Base-by-base conservation (phyloP, 495 filamentous ascomycete genomes). In the Immersiella caudata region DNA sequence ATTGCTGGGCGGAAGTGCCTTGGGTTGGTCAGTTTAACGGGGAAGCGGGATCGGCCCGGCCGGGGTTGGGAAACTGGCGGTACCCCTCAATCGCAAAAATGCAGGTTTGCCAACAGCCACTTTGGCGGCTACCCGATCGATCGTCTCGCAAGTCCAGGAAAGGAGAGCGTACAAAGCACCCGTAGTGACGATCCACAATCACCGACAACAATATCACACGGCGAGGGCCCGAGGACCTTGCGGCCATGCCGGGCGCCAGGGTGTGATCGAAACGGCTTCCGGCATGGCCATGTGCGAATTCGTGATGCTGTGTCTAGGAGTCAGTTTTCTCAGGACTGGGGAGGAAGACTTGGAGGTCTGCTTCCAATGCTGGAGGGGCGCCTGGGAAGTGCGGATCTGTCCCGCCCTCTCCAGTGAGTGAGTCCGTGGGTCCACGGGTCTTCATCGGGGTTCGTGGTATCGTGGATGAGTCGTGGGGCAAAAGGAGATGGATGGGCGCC, bases 231-330 rank as follows among this genome's bases (percentile, higher is more conserved):
- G 40, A 46, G 40, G 40, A 46, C 40, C 40, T 12, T 12, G 33
- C 21, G 49, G 49, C 12, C 46, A 25, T 18, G 26, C 27, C 54
- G 22, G 22, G 26, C 29, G 29, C 29, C 27, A 18, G 50, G 67
- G 67, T 26, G 36, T 64, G 66, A 56, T 56, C 9, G 35, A 56
- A 49, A 25, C 70, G 70, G 70, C 67, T 69, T 54, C 62, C 55
- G 55, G 67, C 70, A 69, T 66, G 57, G 67, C 51, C 59, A 60
- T 66, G 60, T 71, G 70, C 65, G 70, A 68, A 70, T 63, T 69
- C 51, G 52, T 26, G 52, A 71, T 67, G 70, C 52, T 58, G 66
- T 63, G 67, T 67, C 29, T 56, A 14, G 40, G 4, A 46, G 40
- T 46, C 40, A 18, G 6, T 46, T 46, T 5, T 46, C 40, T 12